phyloP scores from a whole-genome alignment of 164 flowering plant species.

The Akebia trifoliata region DNA sequence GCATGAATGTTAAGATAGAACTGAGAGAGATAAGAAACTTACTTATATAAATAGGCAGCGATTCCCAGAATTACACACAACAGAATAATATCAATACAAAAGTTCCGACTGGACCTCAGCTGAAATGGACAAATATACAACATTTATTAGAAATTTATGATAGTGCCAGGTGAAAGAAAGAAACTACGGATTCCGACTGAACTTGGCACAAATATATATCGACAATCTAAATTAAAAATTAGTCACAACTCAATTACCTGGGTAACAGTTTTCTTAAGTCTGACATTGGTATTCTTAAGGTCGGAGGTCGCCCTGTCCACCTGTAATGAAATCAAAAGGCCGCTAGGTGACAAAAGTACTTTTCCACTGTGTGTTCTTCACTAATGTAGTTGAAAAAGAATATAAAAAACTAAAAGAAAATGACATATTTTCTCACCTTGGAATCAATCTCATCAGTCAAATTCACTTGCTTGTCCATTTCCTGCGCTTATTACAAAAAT shows the following conservation, averaged over 20 bases:
- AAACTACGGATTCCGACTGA: no score
- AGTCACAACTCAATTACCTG: slow-evolving; percentile 71
- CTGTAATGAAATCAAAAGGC: slow-evolving; percentile 29
- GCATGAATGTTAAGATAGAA: no score
- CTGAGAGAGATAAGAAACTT: slow-evolving; percentile 35
- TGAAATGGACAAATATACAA: slow-evolving; percentile 41
- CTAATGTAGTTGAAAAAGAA: no score
- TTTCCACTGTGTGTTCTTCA: no score
- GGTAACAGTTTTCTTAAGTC: slow-evolving; percentile 83
- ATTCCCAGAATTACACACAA: slow-evolving; percentile 83
- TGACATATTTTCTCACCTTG: slow-evolving; percentile 54
- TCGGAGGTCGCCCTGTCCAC: slow-evolving; percentile 90
- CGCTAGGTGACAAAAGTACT: not conserved
- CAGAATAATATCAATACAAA: slow-evolving; percentile 89
- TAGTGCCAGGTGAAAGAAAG: no score
- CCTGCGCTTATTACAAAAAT: slow-evolving; percentile 45
- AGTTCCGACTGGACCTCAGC: slow-evolving; percentile 91
- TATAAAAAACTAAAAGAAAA: no score
- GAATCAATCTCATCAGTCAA: slow-evolving; percentile 91
- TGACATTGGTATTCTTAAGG: slow-evolving; percentile 92
- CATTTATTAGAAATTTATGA: no score
- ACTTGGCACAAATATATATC: no score
- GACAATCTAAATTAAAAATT: no score
- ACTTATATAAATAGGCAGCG: slow-evolving; percentile 96
- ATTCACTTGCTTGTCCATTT: slow-evolving; percentile 93